Percentiles rank a stretch among this genome's conserved stretches.
Evolutionary conservation across 768 basidiomycete genomes (phyloP).

Genomic region (Hirschioporus abietinus): DNA sequence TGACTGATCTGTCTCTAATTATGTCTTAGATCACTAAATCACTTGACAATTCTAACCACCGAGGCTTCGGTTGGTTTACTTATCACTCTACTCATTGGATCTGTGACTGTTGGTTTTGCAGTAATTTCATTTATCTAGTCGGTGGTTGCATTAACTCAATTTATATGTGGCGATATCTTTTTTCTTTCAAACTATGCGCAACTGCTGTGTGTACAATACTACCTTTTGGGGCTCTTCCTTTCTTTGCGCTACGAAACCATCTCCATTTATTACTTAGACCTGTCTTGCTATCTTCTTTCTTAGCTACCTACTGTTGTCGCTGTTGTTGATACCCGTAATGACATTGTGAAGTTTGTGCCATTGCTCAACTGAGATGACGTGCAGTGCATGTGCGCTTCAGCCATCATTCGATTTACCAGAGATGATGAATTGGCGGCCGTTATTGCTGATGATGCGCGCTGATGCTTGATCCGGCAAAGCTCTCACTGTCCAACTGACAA

Average conservation of each 20-base stretch:
- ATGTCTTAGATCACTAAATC: background rate
- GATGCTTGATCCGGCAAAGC: background rate
- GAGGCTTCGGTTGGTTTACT: background rate
- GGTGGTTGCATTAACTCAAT: background rate
- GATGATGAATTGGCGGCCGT: background rate
- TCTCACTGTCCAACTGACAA: background rate
- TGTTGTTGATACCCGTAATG: background rate
- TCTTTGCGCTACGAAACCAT: background rate
- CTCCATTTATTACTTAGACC: background rate
- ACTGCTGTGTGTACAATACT: background rate
- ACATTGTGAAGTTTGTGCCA: background rate
- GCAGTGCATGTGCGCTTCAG: background rate
- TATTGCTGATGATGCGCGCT: background rate
- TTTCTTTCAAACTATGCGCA: background rate
- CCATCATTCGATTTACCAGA: background rate
- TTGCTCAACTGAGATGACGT: background rate
- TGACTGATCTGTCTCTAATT: slow-evolving; percentile 35
- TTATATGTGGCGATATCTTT: background rate
- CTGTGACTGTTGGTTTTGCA: background rate
- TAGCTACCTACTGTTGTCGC: background rate
- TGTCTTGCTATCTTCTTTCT: background rate
- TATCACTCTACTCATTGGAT: background rate
- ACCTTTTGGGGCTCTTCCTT: background rate
- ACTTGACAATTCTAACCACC: background rate
- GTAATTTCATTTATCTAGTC: background rate